A percentile compares a stretch with the other conserved stretches of the same genome.
Conservation (phyloP, 306 rosid genomes). For the Pachyrhizus erosus region DNA sequence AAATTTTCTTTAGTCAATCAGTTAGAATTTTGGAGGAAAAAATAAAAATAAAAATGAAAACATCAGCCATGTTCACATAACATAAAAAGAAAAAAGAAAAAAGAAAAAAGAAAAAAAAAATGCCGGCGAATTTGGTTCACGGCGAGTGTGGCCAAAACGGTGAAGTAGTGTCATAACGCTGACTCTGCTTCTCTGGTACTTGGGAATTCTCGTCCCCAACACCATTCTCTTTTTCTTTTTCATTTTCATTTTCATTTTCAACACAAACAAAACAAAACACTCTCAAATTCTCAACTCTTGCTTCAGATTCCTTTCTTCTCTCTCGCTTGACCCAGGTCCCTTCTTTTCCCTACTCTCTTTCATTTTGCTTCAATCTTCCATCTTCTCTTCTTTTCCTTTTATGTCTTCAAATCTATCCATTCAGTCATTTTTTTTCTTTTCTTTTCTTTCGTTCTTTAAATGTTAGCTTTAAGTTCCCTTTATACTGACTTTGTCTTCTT, state of each 20-base stretch:
- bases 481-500: not conserved
- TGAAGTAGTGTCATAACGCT: not conserved
- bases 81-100: not conserved
- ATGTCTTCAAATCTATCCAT: not conserved
- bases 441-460: not conserved
- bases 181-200: not conserved
- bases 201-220: not conserved
- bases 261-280: not conserved
- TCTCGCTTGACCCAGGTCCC: conserved; percentile 4
- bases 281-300: not conserved
- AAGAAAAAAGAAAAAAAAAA: not conserved
- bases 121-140: not conserved
- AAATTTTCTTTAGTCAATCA: not conserved
- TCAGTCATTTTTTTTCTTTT: not conserved
- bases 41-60: not conserved
- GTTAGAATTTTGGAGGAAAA: not conserved
- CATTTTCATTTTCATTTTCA: not conserved
- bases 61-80: not conserved
- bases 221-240: not conserved
- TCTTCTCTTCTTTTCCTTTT: not conserved
- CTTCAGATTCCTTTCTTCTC: not conserved
- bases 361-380: not conserved
- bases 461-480: not conserved
- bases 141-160: not conserved
- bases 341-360: not conserved